Conservation (phyloP, 768 basidiomycete species). For the Lentinula edodes region DNA sequence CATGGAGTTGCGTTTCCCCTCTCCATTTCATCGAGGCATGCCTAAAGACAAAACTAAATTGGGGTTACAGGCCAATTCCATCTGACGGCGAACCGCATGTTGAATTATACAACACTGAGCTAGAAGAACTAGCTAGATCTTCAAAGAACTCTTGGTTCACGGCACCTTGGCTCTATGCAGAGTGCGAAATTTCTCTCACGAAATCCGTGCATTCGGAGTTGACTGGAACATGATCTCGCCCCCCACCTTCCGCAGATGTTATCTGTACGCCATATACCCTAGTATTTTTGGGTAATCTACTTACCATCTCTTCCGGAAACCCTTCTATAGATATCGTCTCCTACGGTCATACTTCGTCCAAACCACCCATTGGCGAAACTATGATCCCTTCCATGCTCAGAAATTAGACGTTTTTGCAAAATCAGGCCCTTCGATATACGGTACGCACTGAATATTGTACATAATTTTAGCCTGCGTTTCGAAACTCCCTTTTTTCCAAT, state of each 20-base stretch:
- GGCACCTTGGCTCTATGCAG: slow-evolving; percentile 94
- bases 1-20: slow-evolving; percentile 46
- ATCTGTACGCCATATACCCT: slow-evolving; percentile 44
- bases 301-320: neutral
- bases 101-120: slow-evolving; percentile 72
- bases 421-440: slow-evolving; percentile 70
- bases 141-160: slow-evolving; percentile 79
- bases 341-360: slow-evolving; percentile 67
- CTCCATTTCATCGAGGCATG: neutral
- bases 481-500: no score
- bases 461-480: no score
- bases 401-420: slow-evolving; percentile 81
- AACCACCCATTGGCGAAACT: slow-evolving; percentile 64
- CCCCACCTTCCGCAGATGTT: slow-evolving; percentile 45
- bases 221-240: neutral
- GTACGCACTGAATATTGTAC: slow-evolving; percentile 35
- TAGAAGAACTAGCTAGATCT: slow-evolving; percentile 42
- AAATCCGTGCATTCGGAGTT: neutral
- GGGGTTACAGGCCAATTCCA: slow-evolving; percentile 49
- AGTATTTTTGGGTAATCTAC: neutral
- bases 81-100: slow-evolving; percentile 70
- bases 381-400: slow-evolving; percentile 79
- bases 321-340: slow-evolving; percentile 67
- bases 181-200: slow-evolving; percentile 46
- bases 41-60: neutral